Evolutionary conservation across 163 green algal species (phyloP).

Genomic region (Chloroidium sp.): DNA sequence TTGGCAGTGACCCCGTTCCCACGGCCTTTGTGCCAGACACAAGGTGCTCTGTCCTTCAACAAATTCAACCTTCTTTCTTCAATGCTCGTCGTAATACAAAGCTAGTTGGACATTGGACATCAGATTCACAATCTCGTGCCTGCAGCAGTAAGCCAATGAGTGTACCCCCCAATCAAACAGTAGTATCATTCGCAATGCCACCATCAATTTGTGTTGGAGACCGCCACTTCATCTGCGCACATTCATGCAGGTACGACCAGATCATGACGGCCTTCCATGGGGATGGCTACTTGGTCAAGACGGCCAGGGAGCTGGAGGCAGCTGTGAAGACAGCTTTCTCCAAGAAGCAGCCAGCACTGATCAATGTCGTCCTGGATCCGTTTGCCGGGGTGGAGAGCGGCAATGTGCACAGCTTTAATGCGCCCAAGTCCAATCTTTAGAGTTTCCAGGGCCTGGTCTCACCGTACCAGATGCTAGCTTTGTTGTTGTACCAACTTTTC

Average conservation of each 20-base stretch:
- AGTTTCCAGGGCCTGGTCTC: neutral
- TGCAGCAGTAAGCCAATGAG: too few relatives aligned
- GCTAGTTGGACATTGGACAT: too few relatives aligned
- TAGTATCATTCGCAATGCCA: too few relatives aligned
- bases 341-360: constrained; percentile 32
- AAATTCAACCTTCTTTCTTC: too few relatives aligned
- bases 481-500: too few relatives aligned
- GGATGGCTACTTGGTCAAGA: constrained; percentile 30
- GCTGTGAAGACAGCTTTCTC: constrained; percentile 28
- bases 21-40: constrained; percentile 61
- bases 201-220: too few relatives aligned
- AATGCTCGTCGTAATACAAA: too few relatives aligned
- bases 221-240: too few relatives aligned
- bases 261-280: constrained; percentile 72
- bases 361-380: constrained; percentile 69
- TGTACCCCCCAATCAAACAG: too few relatives aligned
- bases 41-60: constrained; percentile 1
- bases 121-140: too few relatives aligned
- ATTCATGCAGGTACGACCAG: constrained; percentile 40
- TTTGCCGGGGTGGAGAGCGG: constrained; percentile 60
- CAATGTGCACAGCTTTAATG: constrained; percentile 55
- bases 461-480: too few relatives aligned
- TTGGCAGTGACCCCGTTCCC: constrained; percentile 48
- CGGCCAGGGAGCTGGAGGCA: constrained; percentile 27
- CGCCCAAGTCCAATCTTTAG: constrained; percentile 27